These are phyloP conservation scores for Exophiala bonariae DNA, from an alignment of 2,329 filamentous ascomycete species.

Conservation along the genomic window DNA sequence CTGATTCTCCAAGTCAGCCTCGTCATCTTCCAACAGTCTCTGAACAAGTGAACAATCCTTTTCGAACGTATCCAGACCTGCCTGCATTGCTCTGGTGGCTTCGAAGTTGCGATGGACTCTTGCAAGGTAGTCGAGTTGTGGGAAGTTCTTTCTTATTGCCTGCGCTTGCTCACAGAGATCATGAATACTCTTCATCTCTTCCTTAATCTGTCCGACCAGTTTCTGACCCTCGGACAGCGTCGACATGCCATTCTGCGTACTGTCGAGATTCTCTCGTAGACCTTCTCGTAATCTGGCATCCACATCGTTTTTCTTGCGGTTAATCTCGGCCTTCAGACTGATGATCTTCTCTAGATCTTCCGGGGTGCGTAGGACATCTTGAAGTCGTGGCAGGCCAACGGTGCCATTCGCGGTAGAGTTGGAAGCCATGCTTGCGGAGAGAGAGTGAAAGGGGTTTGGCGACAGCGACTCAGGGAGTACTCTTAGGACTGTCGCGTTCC, in stretches of 20 bases:
- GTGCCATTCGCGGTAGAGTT: constrained; percentile 55
- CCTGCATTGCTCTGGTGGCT: constrained; percentile 89
- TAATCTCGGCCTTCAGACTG: constrained; percentile 85
- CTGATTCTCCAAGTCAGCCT: constrained; percentile 83
- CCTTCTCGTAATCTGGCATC: constrained; percentile 88
- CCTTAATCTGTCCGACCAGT: constrained; percentile 88
- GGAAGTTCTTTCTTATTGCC: constrained; percentile 96
- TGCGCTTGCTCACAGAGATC: constrained; percentile 95
- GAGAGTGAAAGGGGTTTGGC: background rate
- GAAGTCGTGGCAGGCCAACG: constrained; percentile 70
- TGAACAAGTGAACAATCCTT: constrained; percentile 74
- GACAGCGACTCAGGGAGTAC: background rate
- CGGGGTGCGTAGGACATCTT: constrained; percentile 89
- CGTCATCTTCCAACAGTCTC: constrained; percentile 76
- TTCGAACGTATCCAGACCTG: constrained; percentile 84
- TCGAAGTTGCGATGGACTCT: constrained; percentile 84
- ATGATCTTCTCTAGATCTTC: constrained; percentile 97
- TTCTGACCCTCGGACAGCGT: constrained; percentile 87
- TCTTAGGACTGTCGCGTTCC: background rate
- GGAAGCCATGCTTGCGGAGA: constrained; percentile 34
- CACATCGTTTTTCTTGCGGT: constrained; percentile 87
- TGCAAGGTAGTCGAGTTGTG: constrained; percentile 66
- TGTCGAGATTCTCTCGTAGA: constrained; percentile 87
- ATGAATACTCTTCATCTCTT: constrained; percentile 98
- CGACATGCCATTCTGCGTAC: constrained; percentile 89